Conservation (phyloP, 73 alveolate species). For the Strombidium stylifer region DNA sequence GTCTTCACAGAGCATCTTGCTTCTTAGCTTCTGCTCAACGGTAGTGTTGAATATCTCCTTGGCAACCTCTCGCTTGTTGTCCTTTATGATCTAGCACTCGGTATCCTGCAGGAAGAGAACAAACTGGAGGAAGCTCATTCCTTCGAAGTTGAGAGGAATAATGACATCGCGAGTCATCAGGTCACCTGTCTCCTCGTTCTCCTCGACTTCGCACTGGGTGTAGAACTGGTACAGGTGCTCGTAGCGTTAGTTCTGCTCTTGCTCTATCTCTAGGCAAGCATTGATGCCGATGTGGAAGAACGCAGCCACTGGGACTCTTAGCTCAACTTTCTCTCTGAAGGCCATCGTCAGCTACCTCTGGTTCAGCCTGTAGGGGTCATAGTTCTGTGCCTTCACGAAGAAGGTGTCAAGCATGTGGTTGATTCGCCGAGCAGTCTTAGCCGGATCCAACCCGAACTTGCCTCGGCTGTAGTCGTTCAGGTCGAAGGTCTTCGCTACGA, state of each 20-base stretch:
- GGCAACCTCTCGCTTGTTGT: too few species aligned
- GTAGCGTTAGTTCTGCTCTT: slow-evolving; percentile 6
- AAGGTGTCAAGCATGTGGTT: slow-evolving; percentile 4
- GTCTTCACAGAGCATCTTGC: slow-evolving; percentile 13
- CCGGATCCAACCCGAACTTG: too few species aligned
- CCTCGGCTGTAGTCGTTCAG: too few species aligned
- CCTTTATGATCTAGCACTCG: background rate
- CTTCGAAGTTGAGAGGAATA: slow-evolving; percentile 7
- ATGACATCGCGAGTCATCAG: background rate
- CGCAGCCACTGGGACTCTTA: slow-evolving; percentile 29
- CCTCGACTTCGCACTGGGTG: background rate
- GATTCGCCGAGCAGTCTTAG: background rate
- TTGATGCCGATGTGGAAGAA: slow-evolving; percentile 38
- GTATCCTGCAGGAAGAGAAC: slow-evolving; percentile 6
- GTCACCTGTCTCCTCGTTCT: background rate
- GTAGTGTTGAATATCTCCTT: slow-evolving; percentile 19
- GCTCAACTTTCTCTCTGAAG: slow-evolving; percentile 25
- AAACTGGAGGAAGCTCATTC: slow-evolving; percentile 4
- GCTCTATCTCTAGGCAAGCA: slow-evolving; percentile 23
- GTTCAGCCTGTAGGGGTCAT: background rate
- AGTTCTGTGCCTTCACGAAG: slow-evolving; percentile 17
- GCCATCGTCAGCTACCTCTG: slow-evolving; percentile 3
- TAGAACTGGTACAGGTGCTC: slow-evolving; percentile 31
- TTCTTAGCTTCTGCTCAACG: slow-evolving; percentile 7
- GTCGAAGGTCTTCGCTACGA: too few species aligned